These are phyloP conservation scores for Dillenia suffruticosa DNA, from an alignment of 164 flowering plant species.

Conservation along the genomic window DNA sequence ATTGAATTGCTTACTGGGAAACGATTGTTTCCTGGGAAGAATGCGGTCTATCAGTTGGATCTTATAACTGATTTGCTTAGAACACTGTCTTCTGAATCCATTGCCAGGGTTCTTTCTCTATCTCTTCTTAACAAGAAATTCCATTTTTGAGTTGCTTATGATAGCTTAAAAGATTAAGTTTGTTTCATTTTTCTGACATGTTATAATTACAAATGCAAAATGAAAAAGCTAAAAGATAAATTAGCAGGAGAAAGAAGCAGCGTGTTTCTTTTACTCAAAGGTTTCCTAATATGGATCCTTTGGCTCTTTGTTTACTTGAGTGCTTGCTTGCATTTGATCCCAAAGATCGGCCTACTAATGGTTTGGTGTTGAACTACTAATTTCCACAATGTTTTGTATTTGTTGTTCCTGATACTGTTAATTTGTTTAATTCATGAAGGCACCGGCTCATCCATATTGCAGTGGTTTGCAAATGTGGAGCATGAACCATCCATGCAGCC, in stretches of 20 bases:
- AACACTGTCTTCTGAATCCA: constrained; percentile 57
- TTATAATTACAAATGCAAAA: constrained; percentile 69
- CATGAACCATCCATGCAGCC: constrained; percentile 76
- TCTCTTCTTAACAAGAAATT: background rate
- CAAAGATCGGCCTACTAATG: constrained; percentile 65
- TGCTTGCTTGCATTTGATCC: constrained; percentile 91
- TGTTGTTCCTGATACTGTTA: constrained; percentile 13
- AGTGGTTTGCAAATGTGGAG: constrained; percentile 65
- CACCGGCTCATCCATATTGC: constrained; percentile 87
- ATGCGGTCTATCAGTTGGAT: constrained; percentile 82
- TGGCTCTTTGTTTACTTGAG: constrained; percentile 79
- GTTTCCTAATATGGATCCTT: constrained; percentile 69
- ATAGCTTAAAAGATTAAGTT: background rate
- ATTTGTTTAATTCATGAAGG: constrained; percentile 40
- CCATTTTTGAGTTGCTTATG: background rate
- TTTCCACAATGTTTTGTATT: background rate
- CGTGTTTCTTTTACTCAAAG: constrained; percentile 69
- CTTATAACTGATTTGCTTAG: constrained; percentile 87
- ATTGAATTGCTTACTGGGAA: constrained; percentile 78
- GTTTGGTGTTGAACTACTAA: background rate
- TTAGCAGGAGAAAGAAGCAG: constrained; percentile 65
- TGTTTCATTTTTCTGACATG: background rate
- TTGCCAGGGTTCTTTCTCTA: constrained; percentile 52
- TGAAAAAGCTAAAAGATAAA: constrained; percentile 89
- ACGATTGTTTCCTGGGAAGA: constrained; percentile 81